A percentile compares a stretch with the other conserved stretches of the same genome.
Conservation (phyloP, 768 basidiomycete species). For the Phlegmacium glaucopus region DNA sequence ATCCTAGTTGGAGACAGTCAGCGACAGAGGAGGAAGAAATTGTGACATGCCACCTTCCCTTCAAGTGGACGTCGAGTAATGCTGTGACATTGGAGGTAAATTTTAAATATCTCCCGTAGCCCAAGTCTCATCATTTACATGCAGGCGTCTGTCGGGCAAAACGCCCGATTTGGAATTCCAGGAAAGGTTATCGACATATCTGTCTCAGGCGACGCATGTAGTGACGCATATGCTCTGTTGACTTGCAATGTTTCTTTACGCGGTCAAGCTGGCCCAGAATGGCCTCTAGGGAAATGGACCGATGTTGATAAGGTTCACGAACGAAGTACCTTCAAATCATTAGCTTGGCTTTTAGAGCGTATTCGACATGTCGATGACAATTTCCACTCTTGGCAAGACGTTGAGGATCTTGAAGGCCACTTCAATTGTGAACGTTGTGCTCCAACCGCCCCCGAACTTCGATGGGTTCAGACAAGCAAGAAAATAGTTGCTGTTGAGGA, state of each 20-base stretch:
- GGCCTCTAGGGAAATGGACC: conserved; percentile 70
- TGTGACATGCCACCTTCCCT: conserved; percentile 57
- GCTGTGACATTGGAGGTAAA: conserved; percentile 54
- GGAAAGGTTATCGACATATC: conserved; percentile 45
- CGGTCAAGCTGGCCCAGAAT: conserved; percentile 70
- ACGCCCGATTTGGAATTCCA: conserved; percentile 69
- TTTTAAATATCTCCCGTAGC: conserved; percentile 3
- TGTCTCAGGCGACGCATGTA: conserved; percentile 60
- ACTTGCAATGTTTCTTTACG: conserved; percentile 72
- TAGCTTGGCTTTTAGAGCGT: conserved; percentile 88
- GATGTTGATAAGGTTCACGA: conserved; percentile 89
- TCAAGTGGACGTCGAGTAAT: conserved; percentile 57
- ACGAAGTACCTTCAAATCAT: conserved; percentile 69
- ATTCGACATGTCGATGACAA: conserved; percentile 70
- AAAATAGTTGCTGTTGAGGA: conserved; percentile 76
- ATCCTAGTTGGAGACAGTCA: conserved; percentile 77
- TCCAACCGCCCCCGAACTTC: conserved; percentile 69
- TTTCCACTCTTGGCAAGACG: conserved; percentile 64
- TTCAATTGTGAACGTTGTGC: conserved; percentile 77
- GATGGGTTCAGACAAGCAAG: conserved; percentile 66
- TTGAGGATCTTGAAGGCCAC: conserved; percentile 41
- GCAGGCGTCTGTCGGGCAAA: conserved; percentile 50
- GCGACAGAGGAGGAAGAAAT: conserved; percentile 42
- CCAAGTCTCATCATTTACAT: conserved; percentile 5
- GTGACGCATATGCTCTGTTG: conserved; percentile 73